Evolutionary conservation across 2,329 filamentous ascomycete species (phyloP).

Genomic region (Fusarium anthophilum): DNA sequence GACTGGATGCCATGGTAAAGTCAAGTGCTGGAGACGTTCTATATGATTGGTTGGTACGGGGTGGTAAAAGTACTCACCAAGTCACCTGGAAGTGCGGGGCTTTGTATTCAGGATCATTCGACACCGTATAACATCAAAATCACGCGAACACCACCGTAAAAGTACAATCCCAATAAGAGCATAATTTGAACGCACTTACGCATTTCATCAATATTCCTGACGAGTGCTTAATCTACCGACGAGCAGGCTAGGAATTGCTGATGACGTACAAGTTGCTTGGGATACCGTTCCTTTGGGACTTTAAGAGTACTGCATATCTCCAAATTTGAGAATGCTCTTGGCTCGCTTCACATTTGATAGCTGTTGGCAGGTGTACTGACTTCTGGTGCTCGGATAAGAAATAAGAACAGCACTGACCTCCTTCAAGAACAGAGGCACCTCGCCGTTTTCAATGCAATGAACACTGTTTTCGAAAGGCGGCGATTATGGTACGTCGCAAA

Average conservation of each 20-base stretch:
- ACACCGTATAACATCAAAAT: neutral
- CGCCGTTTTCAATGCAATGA: no score
- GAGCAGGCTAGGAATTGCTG: neutral
- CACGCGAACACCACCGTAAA: accelerated
- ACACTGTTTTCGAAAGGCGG: accelerated
- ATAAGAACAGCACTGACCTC: neutral
- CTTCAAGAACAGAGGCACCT: no score
- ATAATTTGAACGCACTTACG: neutral
- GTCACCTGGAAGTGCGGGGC: neutral
- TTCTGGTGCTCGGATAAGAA: accelerated
- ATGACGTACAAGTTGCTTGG: accelerated
- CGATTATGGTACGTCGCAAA: accelerated
- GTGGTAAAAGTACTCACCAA: neutral
- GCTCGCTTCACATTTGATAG: no score
- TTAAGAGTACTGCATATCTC: accelerated
- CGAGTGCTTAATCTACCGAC: neutral
- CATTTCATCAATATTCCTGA: neutral
- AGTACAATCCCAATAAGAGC: accelerated
- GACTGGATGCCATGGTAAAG: neutral
- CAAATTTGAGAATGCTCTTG: no score
- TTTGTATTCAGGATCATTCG: neutral
- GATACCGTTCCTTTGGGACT: accelerated
- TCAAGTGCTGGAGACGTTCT: no score
- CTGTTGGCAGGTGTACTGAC: neutral
- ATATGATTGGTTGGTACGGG: no score